Evolutionary conservation across 345 rosid genomes (phyloP), one percentile per base, ranked within the genome.

Genomic region (Acer yangbiense): DNA sequence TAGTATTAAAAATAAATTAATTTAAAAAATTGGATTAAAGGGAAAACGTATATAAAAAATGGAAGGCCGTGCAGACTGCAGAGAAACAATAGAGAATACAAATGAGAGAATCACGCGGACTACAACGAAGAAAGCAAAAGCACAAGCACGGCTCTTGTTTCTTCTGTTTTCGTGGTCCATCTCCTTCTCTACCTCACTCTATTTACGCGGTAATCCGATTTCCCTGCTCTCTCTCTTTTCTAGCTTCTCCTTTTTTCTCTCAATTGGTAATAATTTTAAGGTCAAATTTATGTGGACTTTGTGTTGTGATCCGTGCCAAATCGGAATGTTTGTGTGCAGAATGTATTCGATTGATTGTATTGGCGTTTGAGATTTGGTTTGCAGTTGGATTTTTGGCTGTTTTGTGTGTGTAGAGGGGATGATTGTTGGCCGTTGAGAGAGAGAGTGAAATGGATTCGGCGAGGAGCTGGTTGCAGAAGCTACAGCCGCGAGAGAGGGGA

Each of bases 401-500:
- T 44, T 52, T 23, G 10, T 1, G 13, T 25, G 64, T 71, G 50
- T 10, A 21, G 60, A 11, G 82, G 71, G 63, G 29, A 25, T 60
- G 77, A 8, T 80, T 68, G 41, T 48, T 48, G 58, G 77, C 60
- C 32, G 64, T 20, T 70, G 23, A 50, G 20, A 18, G 65, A 5
- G 57, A 14, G 16, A 10, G 75, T 62, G 68, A 44, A 46, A 92
- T 92, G 97, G 95, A 89, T 86, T 88, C 97, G 29, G 95, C 95
- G 12, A 83, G 91, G 83, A 90, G 92, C 85, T 92, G 97, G 97
- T 75, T 92, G 69, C 90, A 82, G 69, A 90, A 90, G 84, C 76
- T 89, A 61, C 97, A 92, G 32, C 90, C 88, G 54, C 63, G 92
- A 67, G 95, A 91, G 2, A 91, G 85, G 80, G 43, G 88, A 60